Evolutionary conservation across 306 rosid species (phyloP).

Genomic region (Dryas octopetala): DNA sequence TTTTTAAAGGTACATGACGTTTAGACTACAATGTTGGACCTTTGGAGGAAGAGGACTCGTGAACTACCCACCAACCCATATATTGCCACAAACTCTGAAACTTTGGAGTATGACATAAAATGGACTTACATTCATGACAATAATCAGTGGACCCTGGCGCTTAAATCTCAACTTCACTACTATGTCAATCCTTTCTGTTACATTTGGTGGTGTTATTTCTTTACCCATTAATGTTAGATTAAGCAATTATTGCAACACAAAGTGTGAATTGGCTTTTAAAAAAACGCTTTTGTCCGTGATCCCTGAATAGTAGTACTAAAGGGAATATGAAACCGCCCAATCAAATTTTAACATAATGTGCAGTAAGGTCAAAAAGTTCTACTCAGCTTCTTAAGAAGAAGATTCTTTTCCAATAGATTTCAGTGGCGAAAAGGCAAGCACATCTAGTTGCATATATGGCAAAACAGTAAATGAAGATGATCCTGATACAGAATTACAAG

Average conservation of each 20-base stretch:
- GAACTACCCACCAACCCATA: conserved; percentile 39
- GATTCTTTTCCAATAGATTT: not conserved
- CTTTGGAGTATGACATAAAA: not conserved
- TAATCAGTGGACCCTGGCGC: too few species aligned
- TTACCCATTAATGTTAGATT: not conserved
- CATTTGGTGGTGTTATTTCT: not conserved
- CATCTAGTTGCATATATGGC: not conserved
- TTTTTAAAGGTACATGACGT: not conserved
- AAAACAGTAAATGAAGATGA: not conserved
- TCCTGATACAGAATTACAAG: not conserved
- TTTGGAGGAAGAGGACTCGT: conserved; percentile 26
- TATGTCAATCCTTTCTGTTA: not conserved
- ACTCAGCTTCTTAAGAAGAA: not conserved
- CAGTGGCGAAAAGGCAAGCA: not conserved
- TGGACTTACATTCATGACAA: not conserved
- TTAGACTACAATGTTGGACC: not conserved
- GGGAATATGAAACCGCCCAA: not conserved
- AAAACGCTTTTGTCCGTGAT: not conserved
- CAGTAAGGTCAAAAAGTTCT: not conserved
- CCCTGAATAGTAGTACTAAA: not conserved
- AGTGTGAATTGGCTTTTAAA: not conserved
- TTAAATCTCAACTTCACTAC: not conserved
- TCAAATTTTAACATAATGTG: not conserved
- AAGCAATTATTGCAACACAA: not conserved
- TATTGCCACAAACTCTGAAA: conserved; percentile 8